phyloP scores from a whole-genome alignment of 225 moss, liverwort and hornwort genomes.

The Pleurozium schreberi region DNA sequence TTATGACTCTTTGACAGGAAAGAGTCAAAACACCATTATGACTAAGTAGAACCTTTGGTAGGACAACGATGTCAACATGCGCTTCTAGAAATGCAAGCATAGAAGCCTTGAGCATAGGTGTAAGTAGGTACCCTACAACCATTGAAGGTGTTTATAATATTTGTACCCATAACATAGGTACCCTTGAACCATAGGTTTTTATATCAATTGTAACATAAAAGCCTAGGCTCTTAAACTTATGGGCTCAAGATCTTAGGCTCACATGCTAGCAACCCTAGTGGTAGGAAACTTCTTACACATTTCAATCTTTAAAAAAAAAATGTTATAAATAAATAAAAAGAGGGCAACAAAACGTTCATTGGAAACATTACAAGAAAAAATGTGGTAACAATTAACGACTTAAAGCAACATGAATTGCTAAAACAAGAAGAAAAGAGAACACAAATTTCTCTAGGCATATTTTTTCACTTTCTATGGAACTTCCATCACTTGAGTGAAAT shows the following conservation, averaged over 20 bases:
- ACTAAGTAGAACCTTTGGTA: neutral
- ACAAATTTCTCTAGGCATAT: neutral
- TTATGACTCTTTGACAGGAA: accelerated
- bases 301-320: neutral
- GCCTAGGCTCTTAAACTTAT: no score
- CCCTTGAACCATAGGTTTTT: no score
- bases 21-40: neutral
- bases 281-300: neutral
- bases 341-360: neutral
- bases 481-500: neutral
- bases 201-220: no score
- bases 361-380: neutral
- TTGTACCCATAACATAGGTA: no score
- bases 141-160: no score
- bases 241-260: no score
- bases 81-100: no score
- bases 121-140: no score
- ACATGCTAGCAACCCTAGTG: no score
- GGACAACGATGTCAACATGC: no score
- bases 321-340: neutral
- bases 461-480: neutral
- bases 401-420: neutral
- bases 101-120: no score
- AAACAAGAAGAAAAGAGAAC: neutral
- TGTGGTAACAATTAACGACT: neutral